These are phyloP conservation scores for Vanrija humicola DNA, from an alignment of 1,284 basidiomycete species.

Conservation along the genomic window DNA sequence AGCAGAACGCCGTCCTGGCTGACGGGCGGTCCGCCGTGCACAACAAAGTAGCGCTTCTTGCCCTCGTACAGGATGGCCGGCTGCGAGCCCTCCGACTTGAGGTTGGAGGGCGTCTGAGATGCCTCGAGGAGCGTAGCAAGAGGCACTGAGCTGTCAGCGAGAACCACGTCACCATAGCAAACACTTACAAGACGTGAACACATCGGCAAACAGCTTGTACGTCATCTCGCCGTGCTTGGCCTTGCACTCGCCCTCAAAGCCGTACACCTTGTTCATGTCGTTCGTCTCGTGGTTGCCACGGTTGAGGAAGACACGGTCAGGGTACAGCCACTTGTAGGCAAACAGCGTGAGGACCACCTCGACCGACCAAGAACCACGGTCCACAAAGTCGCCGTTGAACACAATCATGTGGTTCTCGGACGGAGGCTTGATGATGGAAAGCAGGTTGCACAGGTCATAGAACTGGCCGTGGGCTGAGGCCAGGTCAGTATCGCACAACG, in stretches of 20 bases:
- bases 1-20: constrained; percentile 89
- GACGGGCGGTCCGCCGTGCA: constrained; percentile 88
- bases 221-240: constrained; percentile 90
- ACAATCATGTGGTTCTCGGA: constrained; percentile 74
- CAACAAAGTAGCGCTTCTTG: constrained; percentile 86
- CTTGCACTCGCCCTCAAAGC: constrained; percentile 95
- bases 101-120: constrained; percentile 58
- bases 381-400: constrained; percentile 94
- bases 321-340: constrained; percentile 96
- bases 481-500: neutral
- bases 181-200: constrained; percentile 76
- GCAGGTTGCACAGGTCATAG: constrained; percentile 87
- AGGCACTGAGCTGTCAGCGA: constrained; percentile 60
- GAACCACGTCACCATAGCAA: neutral
- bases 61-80: constrained; percentile 70
- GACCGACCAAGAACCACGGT: constrained; percentile 91
- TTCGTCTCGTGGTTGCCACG: constrained; percentile 95
- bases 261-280: constrained; percentile 77
- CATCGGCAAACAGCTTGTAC: constrained; percentile 82
- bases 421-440: constrained; percentile 79
- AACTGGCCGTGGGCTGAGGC: constrained; percentile 61
- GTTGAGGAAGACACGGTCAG: constrained; percentile 80
- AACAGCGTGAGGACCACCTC: constrained; percentile 93
- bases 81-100: constrained; percentile 46
- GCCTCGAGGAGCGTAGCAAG: constrained; percentile 80